phyloP scores from a whole-genome alignment of 331 rosid species.

The Acacia pycnantha region DNA sequence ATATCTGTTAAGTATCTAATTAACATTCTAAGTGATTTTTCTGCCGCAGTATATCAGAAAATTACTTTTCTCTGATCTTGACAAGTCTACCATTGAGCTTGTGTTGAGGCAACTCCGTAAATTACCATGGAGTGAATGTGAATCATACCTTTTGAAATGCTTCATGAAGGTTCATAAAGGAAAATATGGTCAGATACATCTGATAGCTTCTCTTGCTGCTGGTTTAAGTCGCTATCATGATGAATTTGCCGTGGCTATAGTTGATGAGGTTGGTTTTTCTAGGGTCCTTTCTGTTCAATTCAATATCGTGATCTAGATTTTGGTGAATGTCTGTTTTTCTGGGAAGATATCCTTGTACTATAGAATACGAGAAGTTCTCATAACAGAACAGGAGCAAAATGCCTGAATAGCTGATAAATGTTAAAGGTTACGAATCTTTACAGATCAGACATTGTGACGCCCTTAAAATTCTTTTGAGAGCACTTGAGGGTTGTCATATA shows the following conservation, averaged over 20 bases:
- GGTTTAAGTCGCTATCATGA: conserved; percentile 99
- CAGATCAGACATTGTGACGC: background rate
- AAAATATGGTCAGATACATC: conserved; percentile 97
- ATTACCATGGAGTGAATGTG: conserved; percentile 96
- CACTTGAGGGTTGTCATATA: background rate
- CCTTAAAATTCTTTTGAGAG: background rate
- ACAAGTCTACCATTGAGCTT: conserved; percentile 89
- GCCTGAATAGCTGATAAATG: background rate
- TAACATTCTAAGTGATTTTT: conserved; percentile 9
- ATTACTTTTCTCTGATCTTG: conserved; percentile 93
- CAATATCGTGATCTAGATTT: conserved; percentile 20
- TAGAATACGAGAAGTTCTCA: background rate
- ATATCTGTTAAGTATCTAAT: conserved; percentile 12
- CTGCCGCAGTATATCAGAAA: conserved; percentile 85
- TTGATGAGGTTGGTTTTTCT: conserved; percentile 74
- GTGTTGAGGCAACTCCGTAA: conserved; percentile 99
- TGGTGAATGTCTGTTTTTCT: conserved; percentile 23
- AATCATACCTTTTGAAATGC: conserved; percentile 86
- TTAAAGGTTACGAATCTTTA: background rate
- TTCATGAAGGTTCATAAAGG: conserved; percentile 97
- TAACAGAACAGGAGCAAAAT: background rate
- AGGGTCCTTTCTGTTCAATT: conserved; percentile 15
- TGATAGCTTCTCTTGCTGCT: conserved; percentile 95
- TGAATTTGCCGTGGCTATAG: conserved; percentile 92
- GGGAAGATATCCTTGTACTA: background rate